Evolutionary conservation across 148 eudicot species (phyloP).

Genomic region (Chenopodium berlandieri): DNA sequence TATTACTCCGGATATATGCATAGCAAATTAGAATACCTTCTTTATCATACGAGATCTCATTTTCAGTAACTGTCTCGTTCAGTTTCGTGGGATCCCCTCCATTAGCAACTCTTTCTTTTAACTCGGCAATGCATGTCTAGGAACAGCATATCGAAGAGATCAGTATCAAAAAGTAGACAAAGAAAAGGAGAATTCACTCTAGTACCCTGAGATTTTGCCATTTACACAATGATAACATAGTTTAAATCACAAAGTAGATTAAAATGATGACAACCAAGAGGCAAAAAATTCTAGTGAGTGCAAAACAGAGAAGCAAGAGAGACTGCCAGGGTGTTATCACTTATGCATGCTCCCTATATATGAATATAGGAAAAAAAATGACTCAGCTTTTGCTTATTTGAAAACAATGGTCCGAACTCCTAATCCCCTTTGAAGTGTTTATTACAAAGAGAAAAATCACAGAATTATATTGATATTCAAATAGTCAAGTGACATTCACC

Average conservation of each 20-base stretch:
- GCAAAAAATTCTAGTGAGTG: background rate
- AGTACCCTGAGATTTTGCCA: background rate
- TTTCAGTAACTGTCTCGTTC: slow-evolving; percentile 44
- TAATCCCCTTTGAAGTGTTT: background rate
- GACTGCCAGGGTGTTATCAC: background rate
- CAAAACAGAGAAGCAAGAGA: background rate
- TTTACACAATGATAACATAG: background rate
- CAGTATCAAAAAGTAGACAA: slow-evolving; percentile 6
- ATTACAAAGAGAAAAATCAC: background rate
- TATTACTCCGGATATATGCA: background rate
- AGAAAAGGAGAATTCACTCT: background rate
- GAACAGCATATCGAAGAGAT: slow-evolving; percentile 13
- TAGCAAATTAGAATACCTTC: slow-evolving; percentile 44
- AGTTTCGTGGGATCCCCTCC: slow-evolving; percentile 82
- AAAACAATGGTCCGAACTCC: background rate
- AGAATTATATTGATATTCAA: background rate
- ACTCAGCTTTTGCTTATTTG: background rate
- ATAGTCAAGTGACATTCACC: background rate
- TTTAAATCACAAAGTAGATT: background rate
- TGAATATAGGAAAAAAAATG: background rate
- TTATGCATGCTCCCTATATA: background rate
- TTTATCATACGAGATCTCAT: slow-evolving; percentile 33
- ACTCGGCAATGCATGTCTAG: slow-evolving; percentile 55
- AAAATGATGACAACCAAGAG: background rate
- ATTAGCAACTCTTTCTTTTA: slow-evolving; percentile 73